phyloP scores from a whole-genome alignment of 2,329 filamentous ascomycete genomes.

The Fusarium transvaalense region DNA sequence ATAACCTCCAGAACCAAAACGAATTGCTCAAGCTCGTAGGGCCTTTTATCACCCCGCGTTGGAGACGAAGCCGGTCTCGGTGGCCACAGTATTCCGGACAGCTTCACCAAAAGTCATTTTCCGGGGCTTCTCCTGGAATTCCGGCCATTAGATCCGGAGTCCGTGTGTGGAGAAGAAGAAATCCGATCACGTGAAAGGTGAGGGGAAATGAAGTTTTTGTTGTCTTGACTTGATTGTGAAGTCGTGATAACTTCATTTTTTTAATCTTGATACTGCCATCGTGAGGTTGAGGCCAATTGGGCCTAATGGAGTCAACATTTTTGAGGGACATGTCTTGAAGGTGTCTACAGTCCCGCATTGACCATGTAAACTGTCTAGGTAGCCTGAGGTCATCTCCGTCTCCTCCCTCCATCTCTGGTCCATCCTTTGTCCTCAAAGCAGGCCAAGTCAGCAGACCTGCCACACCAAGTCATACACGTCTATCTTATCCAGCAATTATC shows the following conservation, averaged over 20 bases:
- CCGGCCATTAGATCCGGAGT: slow-evolving; percentile 31
- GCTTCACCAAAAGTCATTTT: slow-evolving; percentile 32
- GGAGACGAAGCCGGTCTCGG: slow-evolving; percentile 37
- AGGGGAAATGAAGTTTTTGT: not conserved
- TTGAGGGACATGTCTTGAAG: not conserved
- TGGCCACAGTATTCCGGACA: slow-evolving; percentile 32
- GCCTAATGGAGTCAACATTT: not conserved
- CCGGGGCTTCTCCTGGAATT: slow-evolving; percentile 34
- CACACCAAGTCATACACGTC: not conserved
- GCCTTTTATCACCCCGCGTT: slow-evolving; percentile 39
- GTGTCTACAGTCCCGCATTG: slow-evolving; percentile 1
- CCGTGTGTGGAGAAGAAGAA: slow-evolving; percentile 13
- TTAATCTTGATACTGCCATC: too few relatives aligned
- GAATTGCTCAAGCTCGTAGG: slow-evolving; percentile 22
- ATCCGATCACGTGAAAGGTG: slow-evolving; percentile 32
- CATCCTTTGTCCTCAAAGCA: not conserved
- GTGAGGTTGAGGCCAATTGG: not conserved
- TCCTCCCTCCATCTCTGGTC: slow-evolving; percentile 5
- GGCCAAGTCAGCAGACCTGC: slow-evolving; percentile 17
- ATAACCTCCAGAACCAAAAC: slow-evolving; percentile 8
- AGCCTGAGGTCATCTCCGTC: not conserved
- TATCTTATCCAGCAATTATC: slow-evolving; percentile 13
- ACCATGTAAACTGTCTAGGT: slow-evolving; percentile 2
- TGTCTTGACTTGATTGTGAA: not conserved
- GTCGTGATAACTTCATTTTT: slow-evolving; percentile 24